phyloP scores from a whole-genome alignment of 2,329 filamentous ascomycete genomes.

The Cryphonectria radicalis region DNA sequence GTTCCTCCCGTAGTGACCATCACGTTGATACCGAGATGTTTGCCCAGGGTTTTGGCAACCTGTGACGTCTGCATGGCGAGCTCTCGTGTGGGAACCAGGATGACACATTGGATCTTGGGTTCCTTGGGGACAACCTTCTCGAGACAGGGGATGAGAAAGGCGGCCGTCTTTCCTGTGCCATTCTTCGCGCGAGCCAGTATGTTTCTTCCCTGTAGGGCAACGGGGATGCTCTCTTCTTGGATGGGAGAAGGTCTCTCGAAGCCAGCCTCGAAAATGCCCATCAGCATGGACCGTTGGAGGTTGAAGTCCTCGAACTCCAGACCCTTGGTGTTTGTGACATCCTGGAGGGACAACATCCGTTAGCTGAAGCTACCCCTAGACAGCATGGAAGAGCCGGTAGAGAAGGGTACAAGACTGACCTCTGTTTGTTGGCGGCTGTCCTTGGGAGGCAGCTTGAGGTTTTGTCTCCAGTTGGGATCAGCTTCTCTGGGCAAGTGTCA shows the following conservation, averaged over 20 bases:
- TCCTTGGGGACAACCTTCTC: slow-evolving; percentile 97
- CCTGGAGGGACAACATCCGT: slow-evolving; percentile 58
- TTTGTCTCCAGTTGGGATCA: slow-evolving; percentile 74
- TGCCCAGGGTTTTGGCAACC: slow-evolving; percentile 97
- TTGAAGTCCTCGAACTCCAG: slow-evolving; percentile 97
- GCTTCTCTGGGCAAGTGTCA: slow-evolving; percentile 53
- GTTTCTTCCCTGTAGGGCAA: slow-evolving; percentile 92
- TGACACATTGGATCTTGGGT: slow-evolving; percentile 93
- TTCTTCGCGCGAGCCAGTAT: slow-evolving; percentile 97
- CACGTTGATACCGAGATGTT: slow-evolving; percentile 95
- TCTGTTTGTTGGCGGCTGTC: slow-evolving; percentile 83
- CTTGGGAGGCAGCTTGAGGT: slow-evolving; percentile 71
- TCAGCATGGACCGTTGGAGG: slow-evolving; percentile 91
- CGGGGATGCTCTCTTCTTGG: slow-evolving; percentile 98
- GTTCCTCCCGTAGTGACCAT: slow-evolving; percentile 99
- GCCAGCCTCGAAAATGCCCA: slow-evolving; percentile 99
- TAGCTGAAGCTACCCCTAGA: slow-evolving; percentile 6
- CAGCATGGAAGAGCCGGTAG: not conserved
- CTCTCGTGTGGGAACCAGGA: slow-evolving; percentile 95
- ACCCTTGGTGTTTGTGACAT: slow-evolving; percentile 98
- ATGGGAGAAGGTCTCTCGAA: slow-evolving; percentile 99
- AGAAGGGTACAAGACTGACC: slow-evolving; percentile 48
- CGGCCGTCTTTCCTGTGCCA: slow-evolving; percentile 96
- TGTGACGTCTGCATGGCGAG: slow-evolving; percentile 97
- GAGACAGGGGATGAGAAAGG: slow-evolving; percentile 93